Evolutionary conservation across 2,329 filamentous ascomycete species (phyloP), one percentile per base, ranked within the genome.

Genomic region (Cladosporium cucumerinum): DNA sequence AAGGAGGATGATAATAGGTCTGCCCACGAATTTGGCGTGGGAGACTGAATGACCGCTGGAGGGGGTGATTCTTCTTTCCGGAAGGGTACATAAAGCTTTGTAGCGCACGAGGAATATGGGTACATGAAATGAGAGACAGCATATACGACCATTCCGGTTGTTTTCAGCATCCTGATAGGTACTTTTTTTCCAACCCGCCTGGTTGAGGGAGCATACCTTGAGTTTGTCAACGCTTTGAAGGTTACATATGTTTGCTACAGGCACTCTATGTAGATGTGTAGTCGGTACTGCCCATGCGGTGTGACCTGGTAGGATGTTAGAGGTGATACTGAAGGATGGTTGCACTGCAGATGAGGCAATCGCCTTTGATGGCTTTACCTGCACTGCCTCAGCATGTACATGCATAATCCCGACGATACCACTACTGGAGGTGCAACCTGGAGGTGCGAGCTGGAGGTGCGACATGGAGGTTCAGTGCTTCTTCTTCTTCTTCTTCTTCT

Each of bases 31-130:
- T 10, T 11, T 6, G 12, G 26, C 16, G 25, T n/a, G n/a, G 18
- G 26, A 32, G 51, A 54, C 51, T 54, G 51, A 10, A 21, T 7
- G 28, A 30, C 8, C 26, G 49, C 14, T 10, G 25, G 25, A 23
- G 14, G 14, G 5, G 39, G n/a, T 2, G 8, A 46, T 8, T 21
- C 7, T n/a, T n/a, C 6, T 11, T 43, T 43, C n/a, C 16, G 26
- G 26, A n/a, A 52, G 7, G 48, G 52, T 34, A 57, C n/a, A 57
- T 39, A 57, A 12, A 57, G 54, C 54, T 57, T 30, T 57, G 39
- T 57, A 57, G 54, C 32, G 28, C 32, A 57, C 39, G 54, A 57
- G 32, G 54, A 28, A 57, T 39, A 57, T 57, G 54, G 28, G 28
- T 54, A 54, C 26, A 54, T 54, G 51, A 54, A 32, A 32, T 54